phyloP scores from a whole-genome alignment of 2,329 filamentous ascomycete genomes.

The Hymenoscyphus fraxineus region DNA sequence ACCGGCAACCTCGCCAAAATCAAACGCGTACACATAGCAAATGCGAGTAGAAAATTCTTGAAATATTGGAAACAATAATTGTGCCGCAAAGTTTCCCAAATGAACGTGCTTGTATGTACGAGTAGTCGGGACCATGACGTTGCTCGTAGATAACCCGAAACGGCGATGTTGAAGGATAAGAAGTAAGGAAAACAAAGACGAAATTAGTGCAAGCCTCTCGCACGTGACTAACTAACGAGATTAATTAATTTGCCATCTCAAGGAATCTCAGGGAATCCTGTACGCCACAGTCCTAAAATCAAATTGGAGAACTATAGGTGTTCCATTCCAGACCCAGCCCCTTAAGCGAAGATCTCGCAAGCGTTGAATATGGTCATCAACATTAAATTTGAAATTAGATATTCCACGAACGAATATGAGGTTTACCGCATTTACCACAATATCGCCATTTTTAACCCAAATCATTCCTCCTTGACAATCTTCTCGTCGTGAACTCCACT shows the following conservation, averaged over 20 bases:
- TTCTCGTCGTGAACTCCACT: constrained; percentile 3
- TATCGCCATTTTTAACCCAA: background rate
- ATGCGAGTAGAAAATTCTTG: background rate
- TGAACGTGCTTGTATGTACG: background rate
- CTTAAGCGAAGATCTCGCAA: too few relatives aligned
- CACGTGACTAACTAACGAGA: background rate
- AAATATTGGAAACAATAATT: background rate
- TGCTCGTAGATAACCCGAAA: background rate
- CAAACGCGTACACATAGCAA: background rate
- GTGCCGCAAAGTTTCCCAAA: background rate
- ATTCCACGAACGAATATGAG: too few relatives aligned
- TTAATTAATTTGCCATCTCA: too few relatives aligned
- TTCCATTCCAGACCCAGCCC: too few relatives aligned
- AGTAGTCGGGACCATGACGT: background rate
- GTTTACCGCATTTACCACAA: background rate
- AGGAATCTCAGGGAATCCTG: too few relatives aligned
- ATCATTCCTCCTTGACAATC: constrained; percentile 9
- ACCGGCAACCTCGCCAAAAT: background rate
- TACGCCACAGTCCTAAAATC: too few relatives aligned
- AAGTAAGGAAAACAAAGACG: background rate
- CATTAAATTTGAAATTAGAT: too few relatives aligned
- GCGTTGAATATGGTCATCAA: too few relatives aligned
- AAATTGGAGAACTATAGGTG: too few relatives aligned
- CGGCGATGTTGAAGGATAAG: background rate
- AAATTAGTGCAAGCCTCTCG: background rate